phyloP scores from a whole-genome alignment of 768 basidiomycete species.

The Pisolithus tinctorius region DNA sequence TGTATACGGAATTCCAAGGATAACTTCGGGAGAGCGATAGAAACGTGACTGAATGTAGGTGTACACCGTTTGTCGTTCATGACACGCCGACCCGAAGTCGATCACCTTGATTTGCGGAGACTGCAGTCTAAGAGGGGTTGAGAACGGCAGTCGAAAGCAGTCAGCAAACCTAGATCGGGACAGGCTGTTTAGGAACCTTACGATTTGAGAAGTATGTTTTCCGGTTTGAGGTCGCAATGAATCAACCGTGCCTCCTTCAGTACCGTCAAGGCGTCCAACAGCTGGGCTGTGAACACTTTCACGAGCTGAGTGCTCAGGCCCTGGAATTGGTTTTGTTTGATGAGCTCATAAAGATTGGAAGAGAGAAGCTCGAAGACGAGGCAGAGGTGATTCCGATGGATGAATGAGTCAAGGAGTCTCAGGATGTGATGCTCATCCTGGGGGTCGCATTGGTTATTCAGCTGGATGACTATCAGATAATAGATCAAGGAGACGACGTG shows the following conservation, averaged over 20 bases:
- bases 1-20: slow-evolving; percentile 91
- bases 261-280: slow-evolving; percentile 86
- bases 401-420: slow-evolving; percentile 91
- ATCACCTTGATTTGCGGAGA: slow-evolving; percentile 98
- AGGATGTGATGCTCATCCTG: slow-evolving; percentile 95
- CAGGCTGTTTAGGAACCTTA: slow-evolving; percentile 28
- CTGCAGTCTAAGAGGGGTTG: slow-evolving; percentile 56
- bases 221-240: slow-evolving; percentile 97
- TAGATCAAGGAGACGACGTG: background rate
- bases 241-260: slow-evolving; percentile 94
- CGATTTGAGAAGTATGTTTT: slow-evolving; percentile 97
- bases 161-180: background rate
- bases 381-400: slow-evolving; percentile 93
- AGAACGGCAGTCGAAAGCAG: background rate
- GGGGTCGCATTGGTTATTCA: slow-evolving; percentile 92
- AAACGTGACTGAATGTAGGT: slow-evolving; percentile 99
- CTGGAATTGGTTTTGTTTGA: slow-evolving; percentile 99
- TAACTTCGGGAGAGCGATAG: slow-evolving; percentile 96
- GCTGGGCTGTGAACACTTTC: slow-evolving; percentile 95
- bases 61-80: slow-evolving; percentile 98
- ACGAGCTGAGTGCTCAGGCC: slow-evolving; percentile 95
- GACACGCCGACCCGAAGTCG: slow-evolving; percentile 98
- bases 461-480: slow-evolving; percentile 36
- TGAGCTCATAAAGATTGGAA: slow-evolving; percentile 96
- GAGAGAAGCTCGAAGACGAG: slow-evolving; percentile 96